Conservation (phyloP, 176 grass and related monocot species). For the Tillandsia leiboldiana region DNA sequence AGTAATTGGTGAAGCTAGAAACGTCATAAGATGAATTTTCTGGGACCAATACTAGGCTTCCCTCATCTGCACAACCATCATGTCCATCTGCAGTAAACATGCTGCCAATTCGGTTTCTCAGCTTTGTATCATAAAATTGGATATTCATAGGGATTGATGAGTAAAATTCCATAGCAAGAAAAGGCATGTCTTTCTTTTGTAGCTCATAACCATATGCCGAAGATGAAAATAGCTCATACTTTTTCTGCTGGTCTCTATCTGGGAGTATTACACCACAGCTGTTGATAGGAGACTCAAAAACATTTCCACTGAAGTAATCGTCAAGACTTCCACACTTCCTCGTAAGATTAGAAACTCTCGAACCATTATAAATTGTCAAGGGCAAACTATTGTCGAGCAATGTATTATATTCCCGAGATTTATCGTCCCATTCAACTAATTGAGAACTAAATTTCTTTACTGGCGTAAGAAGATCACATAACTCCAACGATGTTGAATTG, state of each 20-base stretch:
- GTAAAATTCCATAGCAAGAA: conserved; percentile 21
- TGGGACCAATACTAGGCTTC: conserved; percentile 14
- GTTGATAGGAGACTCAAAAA: conserved; percentile 19
- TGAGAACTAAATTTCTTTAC: conserved; percentile 23
- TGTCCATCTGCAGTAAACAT: conserved; percentile 20
- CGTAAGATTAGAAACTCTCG: conserved; percentile 15
- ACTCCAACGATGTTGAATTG: conserved; percentile 25
- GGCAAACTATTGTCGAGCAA: conserved; percentile 10
- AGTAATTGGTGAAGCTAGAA: not conserved
- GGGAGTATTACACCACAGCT: conserved; percentile 8
- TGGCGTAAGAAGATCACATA: conserved; percentile 10
- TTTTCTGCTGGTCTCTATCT: conserved; percentile 14
- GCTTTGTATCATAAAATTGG: conserved; percentile 18
- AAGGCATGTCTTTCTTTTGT: conserved; percentile 8
- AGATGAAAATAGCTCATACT: conserved; percentile 21
- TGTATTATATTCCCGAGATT: not conserved
- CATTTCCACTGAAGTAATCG: conserved; percentile 11
- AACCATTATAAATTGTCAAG: conserved; percentile 13
- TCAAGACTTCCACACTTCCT: conserved; percentile 12
- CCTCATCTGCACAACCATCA: conserved; percentile 18
- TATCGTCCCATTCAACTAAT: conserved; percentile 25
- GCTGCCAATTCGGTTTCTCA: conserved; percentile 4
- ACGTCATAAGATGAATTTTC: not conserved
- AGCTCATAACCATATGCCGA: conserved; percentile 26
- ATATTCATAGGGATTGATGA: conserved; percentile 7